Conservation (phyloP, 306 rosid species). For the Senna siamea region DNA sequence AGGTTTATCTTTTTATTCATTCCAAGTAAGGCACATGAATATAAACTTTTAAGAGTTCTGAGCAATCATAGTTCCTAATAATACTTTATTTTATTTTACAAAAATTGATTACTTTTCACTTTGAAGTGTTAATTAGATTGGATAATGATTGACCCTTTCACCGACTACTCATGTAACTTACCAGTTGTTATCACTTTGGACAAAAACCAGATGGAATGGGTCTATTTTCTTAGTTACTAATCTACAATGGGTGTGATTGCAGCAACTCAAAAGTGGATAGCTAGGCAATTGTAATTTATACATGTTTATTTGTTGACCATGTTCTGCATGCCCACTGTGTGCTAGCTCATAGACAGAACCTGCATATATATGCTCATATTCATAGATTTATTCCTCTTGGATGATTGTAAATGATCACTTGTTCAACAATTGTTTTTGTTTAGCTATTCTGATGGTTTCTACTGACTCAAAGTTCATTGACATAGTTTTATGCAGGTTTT, state of each 20-base stretch:
- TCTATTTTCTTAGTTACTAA: background rate
- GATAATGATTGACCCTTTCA: background rate
- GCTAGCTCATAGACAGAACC: conserved; percentile 7
- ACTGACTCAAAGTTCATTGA: conserved; percentile 65
- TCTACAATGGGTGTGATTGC: conserved; percentile 10
- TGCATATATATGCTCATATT: background rate
- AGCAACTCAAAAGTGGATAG: conserved; percentile 19
- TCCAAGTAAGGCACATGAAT: background rate
- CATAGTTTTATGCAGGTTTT: conserved; percentile 87
- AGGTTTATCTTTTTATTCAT: background rate
- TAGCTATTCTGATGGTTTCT: conserved; percentile 55
- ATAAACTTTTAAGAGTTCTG: background rate
- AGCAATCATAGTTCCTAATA: background rate
- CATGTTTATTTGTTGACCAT: conserved; percentile 15
- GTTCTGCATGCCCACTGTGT: background rate
- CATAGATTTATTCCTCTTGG: conserved; percentile 9
- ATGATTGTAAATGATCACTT: conserved; percentile 32
- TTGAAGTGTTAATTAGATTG: background rate
- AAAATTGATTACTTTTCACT: background rate
- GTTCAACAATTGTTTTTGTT: conserved; percentile 29
- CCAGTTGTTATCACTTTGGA: background rate
- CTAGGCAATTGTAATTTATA: background rate
- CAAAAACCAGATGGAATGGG: background rate
- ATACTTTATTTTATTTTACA: background rate
- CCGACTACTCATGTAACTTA: background rate